A percentile compares a stretch with the other conserved stretches of the same genome.
phyloP scores from a whole-genome alignment of 1,284 basidiomycete species.

The Cryptococcus wingfieldii region DNA sequence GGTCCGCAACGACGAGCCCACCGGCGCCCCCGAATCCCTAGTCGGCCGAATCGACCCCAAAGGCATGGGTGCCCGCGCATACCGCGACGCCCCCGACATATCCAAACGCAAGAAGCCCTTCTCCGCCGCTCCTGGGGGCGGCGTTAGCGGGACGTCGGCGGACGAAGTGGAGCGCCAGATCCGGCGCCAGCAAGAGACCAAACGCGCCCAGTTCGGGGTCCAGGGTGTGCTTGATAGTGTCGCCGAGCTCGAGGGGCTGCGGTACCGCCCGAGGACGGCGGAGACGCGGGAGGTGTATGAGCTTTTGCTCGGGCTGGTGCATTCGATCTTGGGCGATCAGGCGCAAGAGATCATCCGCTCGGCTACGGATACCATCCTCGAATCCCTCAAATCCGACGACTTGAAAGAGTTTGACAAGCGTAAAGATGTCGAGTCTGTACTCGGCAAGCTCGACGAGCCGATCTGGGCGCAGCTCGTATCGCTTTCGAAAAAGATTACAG shows the following conservation, averaged over 20 bases:
- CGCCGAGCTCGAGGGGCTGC: slow-evolving; percentile 84
- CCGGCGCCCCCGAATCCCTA: slow-evolving; percentile 90
- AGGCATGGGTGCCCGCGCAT: slow-evolving; percentile 90
- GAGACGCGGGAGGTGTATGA: slow-evolving; percentile 95
- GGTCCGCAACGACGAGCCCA: slow-evolving; percentile 85
- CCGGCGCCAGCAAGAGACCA: slow-evolving; percentile 39
- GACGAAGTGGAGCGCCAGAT: slow-evolving; percentile 50
- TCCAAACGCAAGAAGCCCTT: slow-evolving; percentile 81
- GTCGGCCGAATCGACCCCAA: slow-evolving; percentile 83
- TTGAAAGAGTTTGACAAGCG: slow-evolving; percentile 98
- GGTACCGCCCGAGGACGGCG: slow-evolving; percentile 85
- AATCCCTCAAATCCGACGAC: slow-evolving; percentile 82
- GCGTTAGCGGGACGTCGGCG: slow-evolving; percentile 53
- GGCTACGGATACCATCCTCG: slow-evolving; percentile 86
- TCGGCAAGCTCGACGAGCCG: slow-evolving; percentile 64
- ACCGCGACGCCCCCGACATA: slow-evolving; percentile 77
- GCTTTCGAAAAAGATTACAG: slow-evolving; percentile 92
- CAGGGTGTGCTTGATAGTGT: slow-evolving; percentile 89
- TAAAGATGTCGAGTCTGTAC: slow-evolving; percentile 80
- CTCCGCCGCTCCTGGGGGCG: too few species aligned
- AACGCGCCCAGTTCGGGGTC: slow-evolving; percentile 49
- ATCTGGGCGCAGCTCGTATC: slow-evolving; percentile 79
- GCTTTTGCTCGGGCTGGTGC: slow-evolving; percentile 79
- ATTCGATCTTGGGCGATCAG: slow-evolving; percentile 83
- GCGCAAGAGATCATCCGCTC: slow-evolving; percentile 92